phyloP scores from a whole-genome alignment of 2,329 filamentous ascomycete species.

The Nannizzia gypsea region DNA sequence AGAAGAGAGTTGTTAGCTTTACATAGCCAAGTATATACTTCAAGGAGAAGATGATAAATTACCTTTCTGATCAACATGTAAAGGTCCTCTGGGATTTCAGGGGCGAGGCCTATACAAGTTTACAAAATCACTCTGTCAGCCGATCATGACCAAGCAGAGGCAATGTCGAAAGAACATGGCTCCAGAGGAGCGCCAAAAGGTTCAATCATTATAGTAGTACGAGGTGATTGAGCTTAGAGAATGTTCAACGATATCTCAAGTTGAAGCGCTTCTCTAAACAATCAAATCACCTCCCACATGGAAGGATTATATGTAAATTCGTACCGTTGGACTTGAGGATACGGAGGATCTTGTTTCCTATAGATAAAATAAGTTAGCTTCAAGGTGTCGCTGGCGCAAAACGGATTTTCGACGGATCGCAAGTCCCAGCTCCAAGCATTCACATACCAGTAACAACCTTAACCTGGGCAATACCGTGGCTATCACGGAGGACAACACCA shows the following conservation, averaged over 20 bases:
- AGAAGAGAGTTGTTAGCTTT: background rate
- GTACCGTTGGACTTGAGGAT: slow-evolving; percentile 97
- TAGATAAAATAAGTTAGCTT: slow-evolving; percentile 24
- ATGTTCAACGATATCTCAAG: slow-evolving; percentile 2
- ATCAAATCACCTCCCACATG: background rate
- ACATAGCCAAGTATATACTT: background rate
- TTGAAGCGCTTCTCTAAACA: background rate
- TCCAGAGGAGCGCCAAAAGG: background rate
- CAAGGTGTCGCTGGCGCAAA: background rate
- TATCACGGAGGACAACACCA: slow-evolving; percentile 95
- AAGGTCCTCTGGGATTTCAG: slow-evolving; percentile 97
- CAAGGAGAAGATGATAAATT: slow-evolving; percentile 18
- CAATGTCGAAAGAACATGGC: slow-evolving; percentile 29
- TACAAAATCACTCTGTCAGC: slow-evolving; percentile 76
- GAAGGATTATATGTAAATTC: slow-evolving; percentile 22
- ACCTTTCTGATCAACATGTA: slow-evolving; percentile 99
- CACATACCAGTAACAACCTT: slow-evolving; percentile 86
- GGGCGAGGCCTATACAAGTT: slow-evolving; percentile 72
- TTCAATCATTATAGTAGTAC: background rate
- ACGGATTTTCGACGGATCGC: background rate
- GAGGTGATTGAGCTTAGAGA: background rate
- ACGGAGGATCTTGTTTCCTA: slow-evolving; percentile 99
- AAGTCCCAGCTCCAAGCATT: background rate
- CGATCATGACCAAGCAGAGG: slow-evolving; percentile 71
- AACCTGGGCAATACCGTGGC: slow-evolving; percentile 95